These are phyloP conservation scores for Acer saccharum DNA, from an alignment of 345 rosid species.

Conservation along the genomic window DNA sequence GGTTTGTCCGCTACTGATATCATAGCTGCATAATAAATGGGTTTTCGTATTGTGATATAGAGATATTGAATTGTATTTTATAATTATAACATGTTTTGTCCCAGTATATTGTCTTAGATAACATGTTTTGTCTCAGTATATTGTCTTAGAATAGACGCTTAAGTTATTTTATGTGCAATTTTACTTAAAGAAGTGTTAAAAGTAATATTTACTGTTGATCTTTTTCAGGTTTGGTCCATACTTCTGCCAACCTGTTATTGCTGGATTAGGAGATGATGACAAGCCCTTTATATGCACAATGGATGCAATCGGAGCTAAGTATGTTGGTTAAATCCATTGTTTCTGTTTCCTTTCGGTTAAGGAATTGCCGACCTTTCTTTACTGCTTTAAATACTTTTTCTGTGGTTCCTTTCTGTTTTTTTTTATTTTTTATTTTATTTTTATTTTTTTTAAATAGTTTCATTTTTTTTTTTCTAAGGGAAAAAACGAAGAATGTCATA, in stretches of 20 bases:
- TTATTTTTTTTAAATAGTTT: no score
- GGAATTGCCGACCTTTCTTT: neutral
- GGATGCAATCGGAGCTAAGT: slow-evolving; percentile 99
- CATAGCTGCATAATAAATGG: neutral
- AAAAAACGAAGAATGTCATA: no score
- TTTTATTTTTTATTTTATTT: no score
- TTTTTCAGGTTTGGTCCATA: slow-evolving; percentile 88
- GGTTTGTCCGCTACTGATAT: neutral
- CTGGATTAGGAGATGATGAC: slow-evolving; percentile 90
- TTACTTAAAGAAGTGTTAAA: neutral
- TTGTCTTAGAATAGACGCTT: neutral
- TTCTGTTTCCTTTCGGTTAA: neutral
- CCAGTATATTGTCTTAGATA: neutral
- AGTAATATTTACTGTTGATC: neutral
- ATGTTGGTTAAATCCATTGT: slow-evolving; percentile 29
- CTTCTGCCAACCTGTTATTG: slow-evolving; percentile 96
- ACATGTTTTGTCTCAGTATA: neutral
- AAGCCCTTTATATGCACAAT: slow-evolving; percentile 97
- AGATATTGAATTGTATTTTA: neutral
- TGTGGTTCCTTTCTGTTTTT: no score
- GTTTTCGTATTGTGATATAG: neutral
- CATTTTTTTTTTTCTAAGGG: no score
- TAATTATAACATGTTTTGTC: neutral
- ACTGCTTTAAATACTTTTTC: neutral
- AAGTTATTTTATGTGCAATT: neutral